Conservation (phyloP, 2,329 filamentous ascomycete species). For the Aspergillus sclerotialis region DNA sequence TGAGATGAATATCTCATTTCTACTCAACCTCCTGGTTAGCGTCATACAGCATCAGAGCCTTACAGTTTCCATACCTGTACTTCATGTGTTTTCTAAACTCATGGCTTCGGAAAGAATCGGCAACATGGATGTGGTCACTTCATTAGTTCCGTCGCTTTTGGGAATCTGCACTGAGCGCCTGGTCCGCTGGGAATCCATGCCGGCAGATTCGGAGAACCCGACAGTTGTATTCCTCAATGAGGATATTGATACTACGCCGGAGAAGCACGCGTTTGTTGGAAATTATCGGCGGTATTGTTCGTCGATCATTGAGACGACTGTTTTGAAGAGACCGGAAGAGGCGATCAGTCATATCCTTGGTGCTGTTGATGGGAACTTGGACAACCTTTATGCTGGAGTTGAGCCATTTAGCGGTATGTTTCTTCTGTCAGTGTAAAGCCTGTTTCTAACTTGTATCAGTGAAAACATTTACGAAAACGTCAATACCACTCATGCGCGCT, state of each 20-base stretch:
- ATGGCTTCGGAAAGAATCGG: conserved; percentile 66
- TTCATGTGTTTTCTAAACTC: conserved; percentile 83
- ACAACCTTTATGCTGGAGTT: conserved; percentile 66
- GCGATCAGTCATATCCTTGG: conserved; percentile 82
- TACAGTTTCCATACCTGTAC: conserved; percentile 83
- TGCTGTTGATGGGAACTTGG: conserved; percentile 66
- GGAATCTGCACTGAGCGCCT: conserved; percentile 77
- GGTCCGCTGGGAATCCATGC: conserved; percentile 79
- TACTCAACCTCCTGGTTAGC: conserved; percentile 71
- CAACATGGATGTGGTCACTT: conserved; percentile 48
- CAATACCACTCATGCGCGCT: conserved; percentile 54
- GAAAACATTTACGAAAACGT: conserved; percentile 33
- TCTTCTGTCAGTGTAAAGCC: not conserved
- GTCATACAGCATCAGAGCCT: conserved; percentile 81
- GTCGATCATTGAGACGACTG: conserved; percentile 79
- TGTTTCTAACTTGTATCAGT: conserved; percentile 15
- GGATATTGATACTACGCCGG: conserved; percentile 90
- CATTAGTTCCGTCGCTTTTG: conserved; percentile 66
- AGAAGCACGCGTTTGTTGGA: conserved; percentile 88
- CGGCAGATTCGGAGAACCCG: conserved; percentile 72
- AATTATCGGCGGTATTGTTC: conserved; percentile 91
- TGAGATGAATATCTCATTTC: conserved; percentile 61
- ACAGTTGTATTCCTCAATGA: conserved; percentile 79
- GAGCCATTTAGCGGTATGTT: conserved; percentile 59
- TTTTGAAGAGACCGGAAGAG: conserved; percentile 72